Evolutionary conservation across 495 filamentous ascomycete species (phyloP).

Genomic region (Neurospora sp.): DNA sequence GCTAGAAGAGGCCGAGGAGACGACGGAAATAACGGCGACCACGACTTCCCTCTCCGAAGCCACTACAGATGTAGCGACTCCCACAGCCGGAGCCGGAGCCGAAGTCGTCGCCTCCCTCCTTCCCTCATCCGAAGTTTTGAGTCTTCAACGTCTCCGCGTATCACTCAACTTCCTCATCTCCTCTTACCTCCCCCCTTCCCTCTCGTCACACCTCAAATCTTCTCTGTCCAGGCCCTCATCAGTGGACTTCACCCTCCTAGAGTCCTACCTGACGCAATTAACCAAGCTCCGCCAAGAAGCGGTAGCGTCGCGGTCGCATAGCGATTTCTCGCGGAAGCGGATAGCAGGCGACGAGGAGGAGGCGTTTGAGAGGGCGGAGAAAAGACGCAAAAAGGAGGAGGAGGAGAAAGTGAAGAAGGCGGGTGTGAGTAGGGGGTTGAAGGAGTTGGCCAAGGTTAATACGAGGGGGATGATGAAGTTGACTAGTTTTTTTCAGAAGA

Average conservation of each 20-base stretch:
- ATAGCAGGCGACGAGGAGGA: slow-evolving; percentile 56
- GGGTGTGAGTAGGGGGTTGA: slow-evolving; percentile 61
- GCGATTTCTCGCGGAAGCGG: slow-evolving; percentile 72
- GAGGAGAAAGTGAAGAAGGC: slow-evolving; percentile 56
- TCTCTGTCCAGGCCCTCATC: slow-evolving; percentile 24
- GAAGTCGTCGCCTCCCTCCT: slow-evolving; percentile 34
- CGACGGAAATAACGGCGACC: slow-evolving; percentile 10
- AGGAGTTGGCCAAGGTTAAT: slow-evolving; percentile 78
- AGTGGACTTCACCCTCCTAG: slow-evolving; percentile 60
- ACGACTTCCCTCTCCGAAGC: slow-evolving; percentile 28
- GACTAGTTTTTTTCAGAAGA: slow-evolving; percentile 87
- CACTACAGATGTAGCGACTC: slow-evolving; percentile 6
- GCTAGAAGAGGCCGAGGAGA: background rate
- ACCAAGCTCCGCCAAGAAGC: slow-evolving; percentile 58
- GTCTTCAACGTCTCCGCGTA: slow-evolving; percentile 62
- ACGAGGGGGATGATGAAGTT: slow-evolving; percentile 92
- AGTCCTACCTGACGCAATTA: slow-evolving; percentile 55
- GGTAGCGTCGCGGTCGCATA: slow-evolving; percentile 45
- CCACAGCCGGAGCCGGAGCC: background rate
- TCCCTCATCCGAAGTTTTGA: slow-evolving; percentile 40
- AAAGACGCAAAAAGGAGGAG: slow-evolving; percentile 58
- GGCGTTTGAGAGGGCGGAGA: slow-evolving; percentile 59
- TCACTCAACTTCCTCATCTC: slow-evolving; percentile 68
- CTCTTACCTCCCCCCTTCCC: slow-evolving; percentile 51
- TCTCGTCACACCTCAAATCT: slow-evolving; percentile 40